Base-by-base conservation (phyloP, 202 grass and related monocot species). In the Schoenoplectus triqueter region DNA sequence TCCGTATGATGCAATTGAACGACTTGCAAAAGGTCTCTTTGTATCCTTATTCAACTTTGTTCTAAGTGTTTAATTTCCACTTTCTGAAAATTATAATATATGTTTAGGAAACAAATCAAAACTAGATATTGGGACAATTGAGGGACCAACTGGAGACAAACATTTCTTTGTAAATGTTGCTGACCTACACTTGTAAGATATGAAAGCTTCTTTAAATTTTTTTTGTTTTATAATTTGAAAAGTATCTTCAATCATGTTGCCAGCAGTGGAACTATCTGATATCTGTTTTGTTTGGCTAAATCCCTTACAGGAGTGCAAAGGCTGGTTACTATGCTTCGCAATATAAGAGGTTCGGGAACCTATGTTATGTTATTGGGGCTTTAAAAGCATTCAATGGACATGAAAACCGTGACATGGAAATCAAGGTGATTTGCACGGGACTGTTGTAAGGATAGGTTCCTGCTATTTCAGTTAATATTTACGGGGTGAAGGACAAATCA, bases 161-260 rank as follows among this genome's bases (percentile, higher is more conserved):
- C 91, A 95, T 86, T 98, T 92, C 79, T 98, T 98, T 84, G 69
- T 98, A 82, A 98, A 98, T 89, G 95, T 93, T 82, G 93, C 95
- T 84, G 92, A 98, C 83, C 86, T 94, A 47, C 95, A 95, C 91
- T 90, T 98, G 95, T 98, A 92, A 93, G 95, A 84, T 50, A 57
- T 80, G 72, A 57, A 80, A 55, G 18, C 14, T 48, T 78, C 82
- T 69, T 80, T 51, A 83, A 63, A 31, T 72, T n/a, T 2, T 84
- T 2, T 80, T 73, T 47, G 61, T 87, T 64, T 67, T 65, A 82
- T 21, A 60, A 13, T 41, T 84, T 91, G 46, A 84, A n/a, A 78
- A 63, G 21, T 75, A 54, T 55, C 39, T 39, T 76, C 69, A 39
- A 6, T 62, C 7, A 54, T 46, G 22, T 44, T 31, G 5, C 60